These are phyloP conservation scores for Eimeria sp. DNA, from an alignment of 169 alveolate genomes.

Conservation along the genomic window DNA sequence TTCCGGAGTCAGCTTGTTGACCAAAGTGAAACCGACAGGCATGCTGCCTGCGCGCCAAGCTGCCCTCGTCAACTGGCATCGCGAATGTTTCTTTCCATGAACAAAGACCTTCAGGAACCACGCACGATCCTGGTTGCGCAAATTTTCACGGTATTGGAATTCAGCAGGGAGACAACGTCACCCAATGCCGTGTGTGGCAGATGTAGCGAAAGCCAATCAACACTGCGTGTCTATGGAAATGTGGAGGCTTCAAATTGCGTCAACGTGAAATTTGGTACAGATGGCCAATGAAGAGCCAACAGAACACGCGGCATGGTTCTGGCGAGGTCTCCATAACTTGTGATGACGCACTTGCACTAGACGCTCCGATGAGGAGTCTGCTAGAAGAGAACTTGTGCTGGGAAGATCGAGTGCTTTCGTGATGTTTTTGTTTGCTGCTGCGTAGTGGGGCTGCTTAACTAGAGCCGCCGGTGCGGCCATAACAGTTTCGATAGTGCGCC, in stretches of 20 bases:
- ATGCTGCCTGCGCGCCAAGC: constrained; percentile 79
- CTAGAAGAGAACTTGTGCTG: constrained; percentile 54
- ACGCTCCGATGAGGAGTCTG: constrained; percentile 79
- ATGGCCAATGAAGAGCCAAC: background rate
- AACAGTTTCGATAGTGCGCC: constrained; percentile 10
- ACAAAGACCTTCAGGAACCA: constrained; percentile 81
- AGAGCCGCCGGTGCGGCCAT: constrained; percentile 80
- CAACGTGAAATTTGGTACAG: background rate
- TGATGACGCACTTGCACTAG: constrained; percentile 74
- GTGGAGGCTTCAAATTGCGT: background rate
- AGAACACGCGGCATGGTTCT: background rate
- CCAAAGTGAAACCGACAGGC: constrained; percentile 80
- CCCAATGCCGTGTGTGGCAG: background rate
- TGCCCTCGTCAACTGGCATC: constrained; percentile 83
- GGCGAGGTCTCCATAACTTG: background rate
- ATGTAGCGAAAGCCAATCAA: background rate
- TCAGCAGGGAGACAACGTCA: constrained; percentile 43
- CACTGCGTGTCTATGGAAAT: background rate
- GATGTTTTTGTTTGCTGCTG: constrained; percentile 63
- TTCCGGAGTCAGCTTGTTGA: constrained; percentile 80
- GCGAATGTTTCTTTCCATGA: constrained; percentile 63
- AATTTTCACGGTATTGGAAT: constrained; percentile 9
- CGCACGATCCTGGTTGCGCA: constrained; percentile 76
- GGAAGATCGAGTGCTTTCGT: constrained; percentile 80
- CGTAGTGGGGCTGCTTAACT: constrained; percentile 78